Conservation (phyloP, 306 rosid genomes). For the Crotalaria pallida region DNA sequence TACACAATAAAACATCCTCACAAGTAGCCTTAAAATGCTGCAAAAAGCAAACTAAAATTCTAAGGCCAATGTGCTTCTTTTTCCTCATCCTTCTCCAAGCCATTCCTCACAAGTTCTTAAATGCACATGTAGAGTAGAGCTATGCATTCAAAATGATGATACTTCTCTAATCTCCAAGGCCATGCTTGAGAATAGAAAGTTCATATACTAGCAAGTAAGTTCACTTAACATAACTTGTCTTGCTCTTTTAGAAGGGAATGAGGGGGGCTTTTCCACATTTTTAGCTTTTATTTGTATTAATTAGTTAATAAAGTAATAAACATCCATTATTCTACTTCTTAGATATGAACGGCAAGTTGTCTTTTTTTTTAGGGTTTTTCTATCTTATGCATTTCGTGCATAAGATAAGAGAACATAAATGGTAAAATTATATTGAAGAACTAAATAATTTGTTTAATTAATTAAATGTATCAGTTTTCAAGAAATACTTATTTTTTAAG, state of each 20-base stretch:
- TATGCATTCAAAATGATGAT: background rate
- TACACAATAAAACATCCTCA: background rate
- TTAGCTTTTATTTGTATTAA: background rate
- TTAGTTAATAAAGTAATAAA: background rate
- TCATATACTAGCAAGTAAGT: conserved; percentile 14
- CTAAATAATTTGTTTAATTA: too few species aligned
- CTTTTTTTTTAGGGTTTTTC: too few species aligned
- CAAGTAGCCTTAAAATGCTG: background rate
- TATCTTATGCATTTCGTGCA: too few species aligned
- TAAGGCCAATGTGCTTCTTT: background rate
- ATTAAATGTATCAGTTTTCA: too few species aligned
- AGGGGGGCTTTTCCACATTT: background rate
- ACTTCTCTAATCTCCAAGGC: background rate
- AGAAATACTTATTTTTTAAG: too few species aligned
- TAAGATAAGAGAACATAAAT: too few species aligned
- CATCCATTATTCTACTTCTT: background rate
- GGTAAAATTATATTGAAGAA: too few species aligned
- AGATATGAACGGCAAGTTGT: conserved; percentile 15
- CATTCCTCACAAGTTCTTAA: background rate
- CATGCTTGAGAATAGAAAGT: background rate
- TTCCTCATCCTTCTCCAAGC: background rate
- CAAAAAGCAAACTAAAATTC: background rate
- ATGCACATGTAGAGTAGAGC: background rate
- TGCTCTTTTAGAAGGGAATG: background rate
- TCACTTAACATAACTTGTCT: background rate